Evolutionary conservation across 352 stramenopile genomes (phyloP).

Genomic region (Globisporangium abappressorium): DNA sequence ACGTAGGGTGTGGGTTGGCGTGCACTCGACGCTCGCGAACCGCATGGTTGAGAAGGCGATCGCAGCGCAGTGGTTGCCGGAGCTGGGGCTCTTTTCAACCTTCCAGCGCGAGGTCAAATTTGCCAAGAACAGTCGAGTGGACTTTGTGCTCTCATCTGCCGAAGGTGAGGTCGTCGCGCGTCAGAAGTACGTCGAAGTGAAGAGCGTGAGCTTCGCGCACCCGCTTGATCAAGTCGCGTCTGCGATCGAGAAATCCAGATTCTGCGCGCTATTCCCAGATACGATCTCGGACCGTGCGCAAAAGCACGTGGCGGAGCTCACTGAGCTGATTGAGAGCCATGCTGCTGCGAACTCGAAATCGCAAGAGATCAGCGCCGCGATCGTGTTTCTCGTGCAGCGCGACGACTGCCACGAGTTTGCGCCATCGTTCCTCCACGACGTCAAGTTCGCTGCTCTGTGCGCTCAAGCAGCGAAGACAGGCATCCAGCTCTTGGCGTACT

Average conservation of each 20-base stretch:
- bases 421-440: slow-evolving; percentile 61
- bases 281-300: slow-evolving; percentile 70
- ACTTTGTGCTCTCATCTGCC: slow-evolving; percentile 68
- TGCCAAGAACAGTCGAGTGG: slow-evolving; percentile 76
- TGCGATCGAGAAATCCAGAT: neutral
- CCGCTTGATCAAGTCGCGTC: slow-evolving; percentile 6
- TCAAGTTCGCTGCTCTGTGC: slow-evolving; percentile 66
- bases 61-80: slow-evolving; percentile 50
- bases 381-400: slow-evolving; percentile 79
- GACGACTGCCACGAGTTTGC: slow-evolving; percentile 72
- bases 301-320: slow-evolving; percentile 77
- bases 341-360: slow-evolving; percentile 14
- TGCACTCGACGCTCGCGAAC: slow-evolving; percentile 77
- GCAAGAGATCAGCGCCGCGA: slow-evolving; percentile 34
- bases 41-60: slow-evolving; percentile 76
- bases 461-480: slow-evolving; percentile 34
- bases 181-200: slow-evolving; percentile 82
- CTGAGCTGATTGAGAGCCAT: slow-evolving; percentile 41
- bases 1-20: slow-evolving; percentile 66
- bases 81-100: slow-evolving; percentile 52
- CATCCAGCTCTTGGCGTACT: slow-evolving; percentile 66
- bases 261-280: slow-evolving; percentile 74
- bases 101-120: slow-evolving; percentile 77
- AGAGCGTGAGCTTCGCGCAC: slow-evolving; percentile 72
- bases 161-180: slow-evolving; percentile 30